These are phyloP conservation scores for Penicillium subrubescens DNA, from an alignment of 495 filamentous ascomycete species.

Conservation along the genomic window DNA sequence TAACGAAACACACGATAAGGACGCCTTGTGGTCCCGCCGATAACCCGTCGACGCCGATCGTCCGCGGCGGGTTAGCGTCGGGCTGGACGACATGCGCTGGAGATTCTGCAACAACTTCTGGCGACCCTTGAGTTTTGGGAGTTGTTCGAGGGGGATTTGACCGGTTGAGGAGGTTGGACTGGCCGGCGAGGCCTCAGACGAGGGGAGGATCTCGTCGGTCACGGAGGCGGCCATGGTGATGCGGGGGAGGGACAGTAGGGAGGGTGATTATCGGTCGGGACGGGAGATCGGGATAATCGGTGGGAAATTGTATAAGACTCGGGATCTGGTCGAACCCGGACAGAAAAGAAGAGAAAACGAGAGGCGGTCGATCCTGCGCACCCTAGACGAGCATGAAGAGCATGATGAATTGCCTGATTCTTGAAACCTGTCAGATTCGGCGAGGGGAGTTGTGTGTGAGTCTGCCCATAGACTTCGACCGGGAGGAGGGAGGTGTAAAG, in stretches of 20 bases:
- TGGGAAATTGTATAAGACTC: background rate
- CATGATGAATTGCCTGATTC: background rate
- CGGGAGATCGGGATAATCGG: background rate
- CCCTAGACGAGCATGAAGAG: background rate
- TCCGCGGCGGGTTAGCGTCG: conserved; percentile 66
- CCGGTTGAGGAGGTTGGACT: conserved; percentile 36
- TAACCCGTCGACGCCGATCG: conserved; percentile 60
- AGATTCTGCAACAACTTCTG: conserved; percentile 76
- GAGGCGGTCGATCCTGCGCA: background rate
- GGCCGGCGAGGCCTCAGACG: conserved; percentile 30
- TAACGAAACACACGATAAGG: conserved; percentile 85
- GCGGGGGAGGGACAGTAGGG: background rate
- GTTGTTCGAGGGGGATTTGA: conserved; percentile 52
- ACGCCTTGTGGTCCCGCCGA: conserved; percentile 68
- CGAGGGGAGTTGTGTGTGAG: background rate
- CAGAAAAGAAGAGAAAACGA: conserved; percentile 2
- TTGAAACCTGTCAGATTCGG: background rate
- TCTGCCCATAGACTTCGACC: background rate
- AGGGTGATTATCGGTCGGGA: conserved; percentile 3
- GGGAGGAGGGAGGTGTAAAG: background rate
- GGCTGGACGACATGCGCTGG: conserved; percentile 86
- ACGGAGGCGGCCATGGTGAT: conserved; percentile 34
- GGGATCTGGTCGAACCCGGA: background rate
- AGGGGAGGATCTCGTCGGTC: conserved; percentile 30
- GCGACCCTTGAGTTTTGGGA: conserved; percentile 69